Percentiles rank a stretch among this genome's conserved stretches.
These are phyloP conservation scores for Curvularia eragrostidis DNA, from an alignment of 2,329 filamentous ascomycete species.

Conservation along the genomic window DNA sequence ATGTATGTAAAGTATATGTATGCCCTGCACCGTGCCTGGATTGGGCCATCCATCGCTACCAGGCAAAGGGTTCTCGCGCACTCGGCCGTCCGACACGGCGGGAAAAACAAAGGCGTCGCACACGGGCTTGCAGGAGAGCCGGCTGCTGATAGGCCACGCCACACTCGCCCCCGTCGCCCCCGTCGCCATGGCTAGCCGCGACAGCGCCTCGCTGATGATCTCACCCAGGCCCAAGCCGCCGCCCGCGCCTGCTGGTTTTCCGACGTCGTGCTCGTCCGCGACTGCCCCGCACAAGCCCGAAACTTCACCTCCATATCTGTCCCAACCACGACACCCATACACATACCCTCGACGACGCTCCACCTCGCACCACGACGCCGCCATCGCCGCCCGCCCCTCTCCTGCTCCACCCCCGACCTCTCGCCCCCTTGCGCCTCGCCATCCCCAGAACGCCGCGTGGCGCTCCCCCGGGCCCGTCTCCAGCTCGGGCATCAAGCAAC, in stretches of 20 bases:
- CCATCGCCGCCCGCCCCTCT: neutral
- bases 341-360: conserved; percentile 1
- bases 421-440: conserved; percentile 18
- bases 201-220: conserved; percentile 25
- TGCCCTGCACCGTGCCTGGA: neutral
- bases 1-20: too few species aligned
- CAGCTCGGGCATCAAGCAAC: conserved; percentile 16
- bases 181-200: conserved; percentile 7
- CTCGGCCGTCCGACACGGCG: neutral
- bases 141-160: neutral
- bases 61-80: neutral
- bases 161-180: neutral
- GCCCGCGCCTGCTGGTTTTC: conserved; percentile 17
- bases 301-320: conserved; percentile 19
- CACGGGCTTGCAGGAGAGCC: neutral
- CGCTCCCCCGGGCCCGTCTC: conserved; percentile 8
- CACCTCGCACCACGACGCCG: neutral
- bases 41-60: neutral
- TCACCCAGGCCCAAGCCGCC: conserved; percentile 25
- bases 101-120: neutral
- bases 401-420: conserved; percentile 4
- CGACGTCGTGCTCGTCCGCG: conserved; percentile 21
- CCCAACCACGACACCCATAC: conserved; percentile 8
- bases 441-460: conserved; percentile 20
- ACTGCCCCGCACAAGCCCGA: conserved; percentile 22